Evolutionary conservation across 208 protist species (phyloP).

Genomic region (Trypanosoma mega): DNA sequence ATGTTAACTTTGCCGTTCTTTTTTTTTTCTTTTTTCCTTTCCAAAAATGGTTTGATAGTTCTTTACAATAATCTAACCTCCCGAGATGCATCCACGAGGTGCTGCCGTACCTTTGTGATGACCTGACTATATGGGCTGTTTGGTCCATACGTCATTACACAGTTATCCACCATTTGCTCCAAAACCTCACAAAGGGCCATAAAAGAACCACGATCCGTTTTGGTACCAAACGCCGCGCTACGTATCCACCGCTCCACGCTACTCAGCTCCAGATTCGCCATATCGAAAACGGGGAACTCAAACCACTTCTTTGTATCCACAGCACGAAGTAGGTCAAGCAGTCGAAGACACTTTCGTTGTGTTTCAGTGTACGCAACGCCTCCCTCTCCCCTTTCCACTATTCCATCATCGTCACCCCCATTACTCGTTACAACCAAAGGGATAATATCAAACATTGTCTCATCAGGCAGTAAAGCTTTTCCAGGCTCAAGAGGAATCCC

Average conservation of each 20-base stretch:
- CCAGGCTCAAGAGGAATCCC: not conserved
- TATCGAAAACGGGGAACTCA: constrained; percentile 71
- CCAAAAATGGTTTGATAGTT: too few relatives aligned
- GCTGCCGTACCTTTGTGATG: constrained; percentile 62
- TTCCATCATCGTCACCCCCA: not conserved
- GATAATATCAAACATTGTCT: constrained; percentile 29
- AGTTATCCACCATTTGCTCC: constrained; percentile 83
- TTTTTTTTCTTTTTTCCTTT: too few relatives aligned
- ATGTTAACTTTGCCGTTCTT: too few relatives aligned
- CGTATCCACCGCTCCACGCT: constrained; percentile 62
- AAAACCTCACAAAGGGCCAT: constrained; percentile 58
- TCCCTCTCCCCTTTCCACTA: not conserved
- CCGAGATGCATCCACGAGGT: constrained; percentile 64
- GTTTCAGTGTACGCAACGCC: constrained; percentile 24
- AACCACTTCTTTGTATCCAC: constrained; percentile 75
- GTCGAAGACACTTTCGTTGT: constrained; percentile 38
- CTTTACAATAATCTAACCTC: constrained; percentile 46
- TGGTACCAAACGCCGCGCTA: constrained; percentile 43
- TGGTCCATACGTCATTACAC: constrained; percentile 74
- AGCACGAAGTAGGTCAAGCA: constrained; percentile 44
- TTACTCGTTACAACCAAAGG: too few relatives aligned
- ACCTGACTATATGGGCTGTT: constrained; percentile 56
- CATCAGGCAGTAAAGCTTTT: constrained; percentile 1
- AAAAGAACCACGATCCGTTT: constrained; percentile 64
- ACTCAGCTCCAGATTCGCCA: constrained; percentile 73